These are phyloP conservation scores for Xylaria nigripes DNA, from an alignment of 495 filamentous ascomycete species.

Conservation along the genomic window DNA sequence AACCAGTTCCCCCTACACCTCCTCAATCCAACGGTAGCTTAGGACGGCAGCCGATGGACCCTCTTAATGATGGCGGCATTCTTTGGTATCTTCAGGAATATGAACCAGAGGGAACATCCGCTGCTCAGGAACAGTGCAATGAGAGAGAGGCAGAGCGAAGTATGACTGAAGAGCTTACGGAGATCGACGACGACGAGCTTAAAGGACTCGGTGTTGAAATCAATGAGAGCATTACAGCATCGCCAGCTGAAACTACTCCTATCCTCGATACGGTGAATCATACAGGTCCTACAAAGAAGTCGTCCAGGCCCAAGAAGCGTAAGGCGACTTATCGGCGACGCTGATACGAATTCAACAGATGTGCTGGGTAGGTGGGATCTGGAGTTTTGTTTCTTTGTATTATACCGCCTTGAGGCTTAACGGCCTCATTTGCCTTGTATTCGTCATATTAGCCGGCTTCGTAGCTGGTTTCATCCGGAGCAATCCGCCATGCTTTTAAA, in stretches of 20 bases:
- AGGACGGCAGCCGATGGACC: slow-evolving; percentile 36
- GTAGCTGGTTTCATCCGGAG: not conserved
- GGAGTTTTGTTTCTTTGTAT: slow-evolving; percentile 4
- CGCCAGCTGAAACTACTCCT: slow-evolving; percentile 24
- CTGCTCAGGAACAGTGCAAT: slow-evolving; percentile 63
- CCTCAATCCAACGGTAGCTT: slow-evolving; percentile 43
- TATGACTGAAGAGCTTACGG: slow-evolving; percentile 79
- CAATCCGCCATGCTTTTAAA: slow-evolving; percentile 3
- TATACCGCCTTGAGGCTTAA: slow-evolving; percentile 2
- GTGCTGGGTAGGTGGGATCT: not conserved
- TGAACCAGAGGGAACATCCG: slow-evolving; percentile 64
- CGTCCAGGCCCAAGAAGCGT: slow-evolving; percentile 24
- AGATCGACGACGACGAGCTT: slow-evolving; percentile 81
- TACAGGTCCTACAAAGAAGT: slow-evolving; percentile 21
- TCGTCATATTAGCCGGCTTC: slow-evolving; percentile 2
- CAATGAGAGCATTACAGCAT: slow-evolving; percentile 36
- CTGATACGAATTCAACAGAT: not conserved
- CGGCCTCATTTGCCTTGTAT: slow-evolving; percentile 6
- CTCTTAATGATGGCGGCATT: slow-evolving; percentile 63
- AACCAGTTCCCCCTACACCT: slow-evolving; percentile 35
- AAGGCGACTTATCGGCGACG: slow-evolving; percentile 25
- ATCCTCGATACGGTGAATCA: slow-evolving; percentile 13
- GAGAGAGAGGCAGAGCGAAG: slow-evolving; percentile 66
- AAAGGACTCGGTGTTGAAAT: slow-evolving; percentile 47
- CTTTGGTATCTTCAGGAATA: slow-evolving; percentile 85